Evolutionary conservation across 768 basidiomycete genomes (phyloP).

Genomic region (Tricholoma sp.): DNA sequence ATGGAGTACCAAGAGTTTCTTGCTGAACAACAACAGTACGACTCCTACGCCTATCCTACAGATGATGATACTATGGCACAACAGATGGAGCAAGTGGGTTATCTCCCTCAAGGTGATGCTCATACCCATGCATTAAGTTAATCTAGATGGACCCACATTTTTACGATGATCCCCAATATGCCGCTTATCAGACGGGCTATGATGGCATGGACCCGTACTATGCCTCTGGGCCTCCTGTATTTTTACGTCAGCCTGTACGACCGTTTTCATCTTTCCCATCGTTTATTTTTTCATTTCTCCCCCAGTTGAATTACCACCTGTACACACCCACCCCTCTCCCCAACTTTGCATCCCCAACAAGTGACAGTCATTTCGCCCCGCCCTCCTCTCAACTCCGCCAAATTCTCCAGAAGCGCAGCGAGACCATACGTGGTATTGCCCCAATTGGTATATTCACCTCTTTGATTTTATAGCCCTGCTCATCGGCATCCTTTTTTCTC

Average conservation of each 20-base stretch:
- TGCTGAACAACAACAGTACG: conserved; percentile 19
- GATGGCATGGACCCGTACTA: conserved; percentile 38
- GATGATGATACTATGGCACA: conserved; percentile 22
- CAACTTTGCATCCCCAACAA: conserved; percentile 39
- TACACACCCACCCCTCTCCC: conserved; percentile 72
- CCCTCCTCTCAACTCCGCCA: conserved; percentile 40
- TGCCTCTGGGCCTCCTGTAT: conserved; percentile 36
- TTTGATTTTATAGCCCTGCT: conserved; percentile 11
- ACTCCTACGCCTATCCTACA: conserved; percentile 20
- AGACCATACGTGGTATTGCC: conserved; percentile 51
- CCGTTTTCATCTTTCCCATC: conserved; percentile 1
- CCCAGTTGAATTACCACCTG: conserved; percentile 86
- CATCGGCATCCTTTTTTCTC: conserved; percentile 16
- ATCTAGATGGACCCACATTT: conserved; percentile 25
- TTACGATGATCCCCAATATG: conserved; percentile 26
- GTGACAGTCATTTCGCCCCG: conserved; percentile 65
- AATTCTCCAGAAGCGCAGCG: conserved; percentile 50
- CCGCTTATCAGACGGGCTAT: conserved; percentile 30
- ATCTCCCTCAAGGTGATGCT: neutral
- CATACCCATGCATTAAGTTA: neutral
- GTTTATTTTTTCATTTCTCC: conserved; percentile 6
- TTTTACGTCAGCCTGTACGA: conserved; percentile 65
- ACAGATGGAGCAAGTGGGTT: conserved; percentile 29
- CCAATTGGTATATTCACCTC: conserved; percentile 24
- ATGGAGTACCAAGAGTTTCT: conserved; percentile 17